These are phyloP conservation scores for Thalassiosira mediterranea DNA, from an alignment of 352 stramenopile genomes.

Conservation along the genomic window DNA sequence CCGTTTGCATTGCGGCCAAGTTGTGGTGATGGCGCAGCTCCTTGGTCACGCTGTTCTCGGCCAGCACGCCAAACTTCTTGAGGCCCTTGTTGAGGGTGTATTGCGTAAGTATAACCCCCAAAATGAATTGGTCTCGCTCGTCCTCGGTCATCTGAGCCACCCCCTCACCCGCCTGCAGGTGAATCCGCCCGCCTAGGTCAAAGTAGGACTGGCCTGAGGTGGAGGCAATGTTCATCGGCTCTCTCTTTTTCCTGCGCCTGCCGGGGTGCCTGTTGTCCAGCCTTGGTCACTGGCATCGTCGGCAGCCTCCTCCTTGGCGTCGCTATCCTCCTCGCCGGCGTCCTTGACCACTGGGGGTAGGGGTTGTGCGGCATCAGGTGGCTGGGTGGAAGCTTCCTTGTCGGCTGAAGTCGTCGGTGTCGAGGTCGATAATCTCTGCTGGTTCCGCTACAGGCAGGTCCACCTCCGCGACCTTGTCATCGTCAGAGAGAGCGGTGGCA, in stretches of 20 bases:
- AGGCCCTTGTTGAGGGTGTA: constrained; percentile 10
- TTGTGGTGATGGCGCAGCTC: background rate
- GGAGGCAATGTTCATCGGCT: background rate
- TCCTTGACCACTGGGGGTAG: constrained; percentile 2
- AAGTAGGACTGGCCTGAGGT: too few relatives aligned
- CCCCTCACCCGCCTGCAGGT: background rate
- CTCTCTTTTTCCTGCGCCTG: background rate
- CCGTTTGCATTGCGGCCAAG: background rate
- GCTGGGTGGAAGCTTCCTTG: background rate
- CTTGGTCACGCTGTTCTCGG: background rate
- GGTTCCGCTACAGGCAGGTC: background rate
- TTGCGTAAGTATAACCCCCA: constrained; percentile 16
- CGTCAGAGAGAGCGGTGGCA: background rate
- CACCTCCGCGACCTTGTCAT: background rate
- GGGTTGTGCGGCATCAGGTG: too few relatives aligned
- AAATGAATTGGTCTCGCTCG: background rate
- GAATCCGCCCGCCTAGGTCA: too few relatives aligned
- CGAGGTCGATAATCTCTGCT: constrained; percentile 5
- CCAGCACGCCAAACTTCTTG: background rate
- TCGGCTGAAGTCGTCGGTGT: constrained; percentile 4
- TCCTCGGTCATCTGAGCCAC: background rate
- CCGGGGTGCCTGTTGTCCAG: background rate
- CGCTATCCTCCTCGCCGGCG: background rate
- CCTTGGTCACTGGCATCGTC: background rate
- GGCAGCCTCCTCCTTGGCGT: background rate